A percentile compares a stretch with the other conserved stretches of the same genome.
phyloP scores from a whole-genome alignment of 176 grass and related monocot species.

The Avena sativa region DNA sequence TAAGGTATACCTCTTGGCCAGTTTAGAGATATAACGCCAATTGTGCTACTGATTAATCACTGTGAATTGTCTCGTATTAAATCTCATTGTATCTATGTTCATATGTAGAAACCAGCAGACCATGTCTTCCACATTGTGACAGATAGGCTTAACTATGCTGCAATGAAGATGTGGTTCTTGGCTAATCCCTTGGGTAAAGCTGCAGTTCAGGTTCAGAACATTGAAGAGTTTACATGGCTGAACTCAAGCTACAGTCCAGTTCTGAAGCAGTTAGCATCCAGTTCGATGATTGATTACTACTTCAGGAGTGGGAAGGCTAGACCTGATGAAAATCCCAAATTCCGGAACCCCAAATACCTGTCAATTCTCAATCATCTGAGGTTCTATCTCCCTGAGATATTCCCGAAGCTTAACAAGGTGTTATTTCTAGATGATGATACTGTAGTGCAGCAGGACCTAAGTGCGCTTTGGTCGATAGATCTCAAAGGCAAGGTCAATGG shows the following conservation, averaged over 20 bases:
- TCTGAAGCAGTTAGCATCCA: conserved; percentile 83
- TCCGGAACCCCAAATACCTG: conserved; percentile 88
- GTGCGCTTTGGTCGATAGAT: conserved; percentile 74
- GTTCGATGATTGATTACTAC: conserved; percentile 86
- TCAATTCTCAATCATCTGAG: conserved; percentile 97
- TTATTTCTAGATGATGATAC: conserved; percentile 94
- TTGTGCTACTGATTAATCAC: background rate
- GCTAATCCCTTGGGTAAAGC: conserved; percentile 74
- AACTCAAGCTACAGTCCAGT: conserved; percentile 93
- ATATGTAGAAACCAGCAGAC: conserved; percentile 75
- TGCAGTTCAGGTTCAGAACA: conserved; percentile 77
- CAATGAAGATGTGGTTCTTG: conserved; percentile 98
- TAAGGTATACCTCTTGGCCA: conserved; percentile 56
- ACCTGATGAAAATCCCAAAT: conserved; percentile 76
- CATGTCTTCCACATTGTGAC: conserved; percentile 97
- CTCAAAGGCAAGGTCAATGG: conserved; percentile 90
- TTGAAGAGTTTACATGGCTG: conserved; percentile 93
- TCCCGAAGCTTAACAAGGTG: conserved; percentile 80
- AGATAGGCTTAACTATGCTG: conserved; percentile 85
- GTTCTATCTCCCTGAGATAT: conserved; percentile 95
- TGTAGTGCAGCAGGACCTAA: conserved; percentile 81
- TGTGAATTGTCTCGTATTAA: no score
- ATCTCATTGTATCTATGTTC: no score
- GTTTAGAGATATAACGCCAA: background rate
- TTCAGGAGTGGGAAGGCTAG: conserved; percentile 63